phyloP scores from a whole-genome alignment of 2,329 filamentous ascomycete species.

The Cladophialophora yegresii region DNA sequence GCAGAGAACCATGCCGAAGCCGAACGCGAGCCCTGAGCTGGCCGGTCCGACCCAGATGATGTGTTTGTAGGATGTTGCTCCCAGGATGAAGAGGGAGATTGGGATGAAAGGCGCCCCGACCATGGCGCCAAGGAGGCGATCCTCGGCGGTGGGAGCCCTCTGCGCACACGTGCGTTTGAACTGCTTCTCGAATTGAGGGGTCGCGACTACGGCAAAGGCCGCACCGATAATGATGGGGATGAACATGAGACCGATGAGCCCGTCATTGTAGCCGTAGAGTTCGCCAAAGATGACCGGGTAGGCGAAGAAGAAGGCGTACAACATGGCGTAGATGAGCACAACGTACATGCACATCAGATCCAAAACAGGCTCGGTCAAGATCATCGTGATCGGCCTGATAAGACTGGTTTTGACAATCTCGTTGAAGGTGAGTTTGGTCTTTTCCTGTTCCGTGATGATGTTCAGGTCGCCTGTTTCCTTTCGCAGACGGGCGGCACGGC shows the following conservation, averaged over 20 bases:
- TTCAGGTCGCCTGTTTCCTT: conserved; percentile 51
- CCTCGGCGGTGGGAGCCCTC: conserved; percentile 41
- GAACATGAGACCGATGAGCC: conserved; percentile 80
- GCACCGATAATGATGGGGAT: conserved; percentile 77
- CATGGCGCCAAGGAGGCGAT: conserved; percentile 43
- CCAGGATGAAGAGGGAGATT: conserved; percentile 50
- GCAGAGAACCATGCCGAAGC: conserved; percentile 55
- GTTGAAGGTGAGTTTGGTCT: conserved; percentile 49
- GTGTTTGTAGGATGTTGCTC: conserved; percentile 41
- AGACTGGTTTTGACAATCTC: conserved; percentile 45
- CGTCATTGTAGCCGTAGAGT: conserved; percentile 74
- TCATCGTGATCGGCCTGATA: conserved; percentile 46
- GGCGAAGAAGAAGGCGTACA: conserved; percentile 56
- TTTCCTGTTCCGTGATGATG: conserved; percentile 44
- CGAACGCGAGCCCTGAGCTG: conserved; percentile 46
- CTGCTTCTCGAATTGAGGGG: conserved; percentile 64
- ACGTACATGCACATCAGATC: conserved; percentile 83
- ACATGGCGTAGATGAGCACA: conserved; percentile 68
- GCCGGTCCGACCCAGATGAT: conserved; percentile 47
- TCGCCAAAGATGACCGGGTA: conserved; percentile 69
- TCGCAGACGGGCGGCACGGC: conserved; percentile 51
- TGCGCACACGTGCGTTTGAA: conserved; percentile 48
- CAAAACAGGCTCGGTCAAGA: conserved; percentile 74
- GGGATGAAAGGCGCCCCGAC: conserved; percentile 46
- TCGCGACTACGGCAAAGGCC: conserved; percentile 63